Percentiles rank a stretch among this genome's conserved stretches.
Evolutionary conservation across 148 eudicot genomes (phyloP).

Genomic region (Diospyros kaki): DNA sequence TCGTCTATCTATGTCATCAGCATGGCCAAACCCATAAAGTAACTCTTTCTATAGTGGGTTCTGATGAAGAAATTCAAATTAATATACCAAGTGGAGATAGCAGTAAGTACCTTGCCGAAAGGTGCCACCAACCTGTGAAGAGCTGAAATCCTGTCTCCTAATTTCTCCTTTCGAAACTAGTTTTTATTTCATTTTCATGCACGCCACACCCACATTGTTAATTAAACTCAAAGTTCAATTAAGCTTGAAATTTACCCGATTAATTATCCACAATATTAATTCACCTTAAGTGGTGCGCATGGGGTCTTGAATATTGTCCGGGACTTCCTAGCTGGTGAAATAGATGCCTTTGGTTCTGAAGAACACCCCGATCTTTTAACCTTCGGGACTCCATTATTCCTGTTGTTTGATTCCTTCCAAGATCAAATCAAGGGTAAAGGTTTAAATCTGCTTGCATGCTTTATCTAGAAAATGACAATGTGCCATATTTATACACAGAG

Average conservation of each 20-base stretch:
- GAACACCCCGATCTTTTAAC: constrained; percentile 32
- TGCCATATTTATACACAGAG: background rate
- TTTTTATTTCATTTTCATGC: too few relatives aligned
- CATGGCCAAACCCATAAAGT: background rate
- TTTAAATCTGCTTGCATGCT: background rate
- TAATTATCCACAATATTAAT: too few relatives aligned
- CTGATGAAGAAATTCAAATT: background rate
- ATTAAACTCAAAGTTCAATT: too few relatives aligned
- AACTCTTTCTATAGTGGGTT: background rate
- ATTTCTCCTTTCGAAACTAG: constrained; percentile 57
- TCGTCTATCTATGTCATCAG: background rate
- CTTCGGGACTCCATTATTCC: constrained; percentile 29
- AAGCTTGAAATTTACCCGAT: too few relatives aligned
- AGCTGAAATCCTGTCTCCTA: constrained; percentile 63
- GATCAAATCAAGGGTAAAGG: background rate
- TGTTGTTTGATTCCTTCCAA: constrained; percentile 12
- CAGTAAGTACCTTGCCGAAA: constrained; percentile 50
- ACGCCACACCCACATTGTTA: too few relatives aligned
- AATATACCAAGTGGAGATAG: too few relatives aligned
- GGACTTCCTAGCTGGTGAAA: constrained; percentile 25
- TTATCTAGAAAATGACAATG: background rate
- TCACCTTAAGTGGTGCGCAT: constrained; percentile 40
- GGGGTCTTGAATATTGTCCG: constrained; percentile 21
- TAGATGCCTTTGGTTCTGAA: constrained; percentile 22
- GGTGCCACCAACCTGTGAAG: constrained; percentile 65